These are phyloP conservation scores for Knoxia roxburghii DNA, from an alignment of 257 asterid species.

Conservation along the genomic window DNA sequence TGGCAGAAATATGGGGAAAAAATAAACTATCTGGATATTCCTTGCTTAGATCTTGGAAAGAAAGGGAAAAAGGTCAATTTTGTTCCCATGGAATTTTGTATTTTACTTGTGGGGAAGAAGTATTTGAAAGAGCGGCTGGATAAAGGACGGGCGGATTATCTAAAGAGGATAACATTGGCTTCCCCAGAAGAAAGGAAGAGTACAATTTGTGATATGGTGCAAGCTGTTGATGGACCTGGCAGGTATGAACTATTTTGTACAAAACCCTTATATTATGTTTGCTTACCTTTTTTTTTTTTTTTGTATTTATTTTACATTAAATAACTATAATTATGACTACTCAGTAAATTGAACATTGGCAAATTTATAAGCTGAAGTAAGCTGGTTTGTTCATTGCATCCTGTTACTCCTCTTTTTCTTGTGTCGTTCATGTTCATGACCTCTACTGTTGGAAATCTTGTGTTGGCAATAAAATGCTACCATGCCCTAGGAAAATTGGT, in stretches of 20 bases:
- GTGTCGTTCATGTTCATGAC: too few relatives aligned
- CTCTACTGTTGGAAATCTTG: too few relatives aligned
- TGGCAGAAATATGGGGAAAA: conserved; percentile 42
- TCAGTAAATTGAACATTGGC: too few relatives aligned
- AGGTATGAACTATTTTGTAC: conserved; percentile 41
- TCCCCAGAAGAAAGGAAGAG: conserved; percentile 38
- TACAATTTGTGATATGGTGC: conserved; percentile 43
- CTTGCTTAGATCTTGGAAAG: conserved; percentile 57
- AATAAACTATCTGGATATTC: conserved; percentile 36
- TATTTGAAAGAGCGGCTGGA: conserved; percentile 52
- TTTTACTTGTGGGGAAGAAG: conserved; percentile 57
- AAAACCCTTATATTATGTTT: background rate
- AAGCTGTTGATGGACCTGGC: conserved; percentile 60
- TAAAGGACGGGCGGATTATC: background rate
- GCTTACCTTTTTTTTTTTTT: background rate
- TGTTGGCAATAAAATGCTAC: too few relatives aligned
- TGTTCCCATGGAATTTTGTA: conserved; percentile 69
- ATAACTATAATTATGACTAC: too few relatives aligned
- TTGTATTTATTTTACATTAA: too few relatives aligned
- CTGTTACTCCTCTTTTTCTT: too few relatives aligned
- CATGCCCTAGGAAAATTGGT: too few relatives aligned
- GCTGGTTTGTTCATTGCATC: too few relatives aligned
- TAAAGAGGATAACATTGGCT: conserved; percentile 40
- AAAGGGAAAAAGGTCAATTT: conserved; percentile 31
- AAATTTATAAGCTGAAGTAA: too few relatives aligned